These are phyloP conservation scores for Lepidium africanum DNA, from an alignment of 345 rosid genomes.

Conservation along the genomic window DNA sequence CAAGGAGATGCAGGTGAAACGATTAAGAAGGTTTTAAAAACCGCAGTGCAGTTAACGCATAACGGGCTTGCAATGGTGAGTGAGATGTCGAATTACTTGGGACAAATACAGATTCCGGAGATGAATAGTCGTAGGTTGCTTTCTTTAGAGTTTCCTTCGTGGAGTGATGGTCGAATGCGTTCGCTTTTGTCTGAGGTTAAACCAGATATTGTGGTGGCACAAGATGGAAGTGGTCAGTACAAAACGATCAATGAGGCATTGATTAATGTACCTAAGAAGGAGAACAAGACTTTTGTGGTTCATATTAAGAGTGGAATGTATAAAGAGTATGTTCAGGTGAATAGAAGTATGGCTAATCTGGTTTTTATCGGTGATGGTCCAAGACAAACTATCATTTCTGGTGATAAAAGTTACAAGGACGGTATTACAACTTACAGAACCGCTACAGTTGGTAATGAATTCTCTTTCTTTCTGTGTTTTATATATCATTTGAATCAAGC, in stretches of 20 bases:
- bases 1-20: slow-evolving; percentile 42
- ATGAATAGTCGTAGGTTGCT: slow-evolving; percentile 22
- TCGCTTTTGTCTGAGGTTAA: slow-evolving; percentile 30
- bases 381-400: slow-evolving; percentile 54
- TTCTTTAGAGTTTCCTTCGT: slow-evolving; percentile 20
- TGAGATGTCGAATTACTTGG: slow-evolving; percentile 34
- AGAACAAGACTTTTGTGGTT: slow-evolving; percentile 38
- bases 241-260: slow-evolving; percentile 51
- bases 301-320: slow-evolving; percentile 63
- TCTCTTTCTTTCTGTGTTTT: not conserved
- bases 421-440: slow-evolving; percentile 56
- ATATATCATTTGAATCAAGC: not conserved
- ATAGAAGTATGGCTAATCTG: slow-evolving; percentile 30
- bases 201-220: slow-evolving; percentile 53
- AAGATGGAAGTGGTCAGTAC: slow-evolving; percentile 75
- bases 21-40: slow-evolving; percentile 42
- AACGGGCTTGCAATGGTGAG: slow-evolving; percentile 59
- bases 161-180: slow-evolving; percentile 28
- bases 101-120: slow-evolving; percentile 15
- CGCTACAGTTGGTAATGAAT: slow-evolving; percentile 52
- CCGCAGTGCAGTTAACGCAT: slow-evolving; percentile 43
- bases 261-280: slow-evolving; percentile 25
- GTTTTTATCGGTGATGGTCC: slow-evolving; percentile 65
- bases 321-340: slow-evolving; percentile 39
- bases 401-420: slow-evolving; percentile 35